Conservation (phyloP, 192 early-diverging fungal species). For the Podila horticola region DNA sequence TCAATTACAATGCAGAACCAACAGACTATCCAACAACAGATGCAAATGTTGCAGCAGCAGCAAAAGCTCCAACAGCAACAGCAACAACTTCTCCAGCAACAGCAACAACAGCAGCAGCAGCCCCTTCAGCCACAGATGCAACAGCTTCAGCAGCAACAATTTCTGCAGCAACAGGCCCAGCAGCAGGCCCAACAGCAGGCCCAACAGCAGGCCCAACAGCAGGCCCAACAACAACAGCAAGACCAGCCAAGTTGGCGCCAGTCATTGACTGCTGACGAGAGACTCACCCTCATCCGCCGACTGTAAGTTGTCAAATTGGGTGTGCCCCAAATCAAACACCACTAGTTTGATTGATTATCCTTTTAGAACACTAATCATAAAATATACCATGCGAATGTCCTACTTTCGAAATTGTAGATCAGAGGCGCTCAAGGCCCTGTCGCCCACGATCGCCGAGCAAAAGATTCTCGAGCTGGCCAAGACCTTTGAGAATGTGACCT, state of each 20-base stretch:
- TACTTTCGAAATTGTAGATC: conserved; percentile 13
- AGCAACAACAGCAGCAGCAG: background rate
- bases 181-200: conserved; percentile 7
- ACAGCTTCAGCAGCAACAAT: conserved; percentile 24
- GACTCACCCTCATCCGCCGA: conserved; percentile 23
- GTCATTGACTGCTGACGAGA: conserved; percentile 21
- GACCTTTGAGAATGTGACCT: conserved; percentile 48
- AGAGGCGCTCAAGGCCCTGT: conserved; percentile 30
- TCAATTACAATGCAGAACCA: conserved; percentile 8
- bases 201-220: conserved; percentile 19
- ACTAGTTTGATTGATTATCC: background rate
- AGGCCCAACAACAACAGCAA: conserved; percentile 13
- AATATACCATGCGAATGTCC: background rate
- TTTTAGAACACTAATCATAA: background rate
- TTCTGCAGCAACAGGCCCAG: conserved; percentile 1
- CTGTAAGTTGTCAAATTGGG: conserved; percentile 12
- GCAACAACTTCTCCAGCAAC: conserved; percentile 5
- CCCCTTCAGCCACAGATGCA: conserved; percentile 7
- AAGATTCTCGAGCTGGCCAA: conserved; percentile 46
- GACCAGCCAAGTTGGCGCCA: conserved; percentile 12
- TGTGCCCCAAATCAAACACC: background rate
- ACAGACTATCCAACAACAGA: background rate
- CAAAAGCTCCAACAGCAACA: conserved; percentile 14
- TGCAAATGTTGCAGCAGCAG: conserved; percentile 3
- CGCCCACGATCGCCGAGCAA: conserved; percentile 31